A percentile compares a stretch with the other conserved stretches of the same genome.
These are phyloP conservation scores for Ganoderma boninense DNA, from an alignment of 1,284 basidiomycete genomes.

Conservation along the genomic window DNA sequence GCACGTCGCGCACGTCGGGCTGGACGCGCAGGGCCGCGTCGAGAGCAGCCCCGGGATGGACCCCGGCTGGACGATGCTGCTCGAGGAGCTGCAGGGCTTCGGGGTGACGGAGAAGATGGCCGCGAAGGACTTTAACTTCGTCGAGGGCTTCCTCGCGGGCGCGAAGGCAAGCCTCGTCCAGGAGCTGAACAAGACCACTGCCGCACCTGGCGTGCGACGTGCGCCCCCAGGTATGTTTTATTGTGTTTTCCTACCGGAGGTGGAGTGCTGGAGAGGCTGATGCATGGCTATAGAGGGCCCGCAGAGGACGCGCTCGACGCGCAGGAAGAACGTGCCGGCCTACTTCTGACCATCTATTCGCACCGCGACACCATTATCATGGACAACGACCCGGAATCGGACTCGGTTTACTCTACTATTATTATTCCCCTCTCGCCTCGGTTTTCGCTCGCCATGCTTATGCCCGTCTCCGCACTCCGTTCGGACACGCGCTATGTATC, in stretches of 20 bases:
- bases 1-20: conserved; percentile 89
- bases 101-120: conserved; percentile 65
- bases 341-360: conserved; percentile 14
- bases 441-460: conserved; percentile 12
- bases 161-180: conserved; percentile 37
- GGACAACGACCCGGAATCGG: neutral
- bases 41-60: conserved; percentile 82
- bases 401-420: conserved; percentile 8
- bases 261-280: neutral
- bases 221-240: conserved; percentile 7
- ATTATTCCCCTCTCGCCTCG: conserved; percentile 10
- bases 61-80: conserved; percentile 75
- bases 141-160: conserved; percentile 68
- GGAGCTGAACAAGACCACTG: conserved; percentile 26
- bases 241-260: neutral
- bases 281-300: conserved; percentile 1
- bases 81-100: conserved; percentile 69
- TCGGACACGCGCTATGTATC: conserved; percentile 8
- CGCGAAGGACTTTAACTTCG: conserved; percentile 70
- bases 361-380: neutral
- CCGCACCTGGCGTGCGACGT: conserved; percentile 8
- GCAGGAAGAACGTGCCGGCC: conserved; percentile 17
- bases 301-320: conserved; percentile 15
- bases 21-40: conserved; percentile 69
- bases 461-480: conserved; percentile 8